Conservation (phyloP, 352 stramenopile genomes). For the Bremia lactucae region DNA sequence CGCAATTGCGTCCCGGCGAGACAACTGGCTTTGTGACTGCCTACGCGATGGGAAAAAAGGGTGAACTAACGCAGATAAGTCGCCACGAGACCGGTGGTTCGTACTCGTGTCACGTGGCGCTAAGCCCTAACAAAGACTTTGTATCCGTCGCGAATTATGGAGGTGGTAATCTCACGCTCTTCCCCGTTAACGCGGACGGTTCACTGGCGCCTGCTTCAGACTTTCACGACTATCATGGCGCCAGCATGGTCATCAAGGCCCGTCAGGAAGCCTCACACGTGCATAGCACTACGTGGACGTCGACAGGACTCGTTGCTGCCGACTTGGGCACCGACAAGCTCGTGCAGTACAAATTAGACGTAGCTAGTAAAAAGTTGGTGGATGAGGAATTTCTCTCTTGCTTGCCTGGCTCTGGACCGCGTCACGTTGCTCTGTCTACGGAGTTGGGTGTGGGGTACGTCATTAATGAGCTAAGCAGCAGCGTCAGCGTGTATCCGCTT, state of each 20-base stretch:
- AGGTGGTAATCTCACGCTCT: constrained; percentile 41
- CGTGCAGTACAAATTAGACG: constrained; percentile 48
- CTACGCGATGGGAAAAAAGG: constrained; percentile 32
- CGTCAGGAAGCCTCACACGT: constrained; percentile 68
- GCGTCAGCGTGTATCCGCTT: constrained; percentile 47
- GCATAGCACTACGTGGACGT: constrained; percentile 64
- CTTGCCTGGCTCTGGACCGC: constrained; percentile 41
- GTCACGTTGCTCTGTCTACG: constrained; percentile 67
- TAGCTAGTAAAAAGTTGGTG: constrained; percentile 27
- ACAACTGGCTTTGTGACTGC: constrained; percentile 51
- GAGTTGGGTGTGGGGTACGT: constrained; percentile 50
- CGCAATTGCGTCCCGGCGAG: constrained; percentile 11
- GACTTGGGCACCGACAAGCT: constrained; percentile 66
- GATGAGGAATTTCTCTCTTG: constrained; percentile 30
- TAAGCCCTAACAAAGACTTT: constrained; percentile 38
- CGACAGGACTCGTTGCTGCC: constrained; percentile 30
- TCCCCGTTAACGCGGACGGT: constrained; percentile 43
- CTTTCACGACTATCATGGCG: constrained; percentile 32
- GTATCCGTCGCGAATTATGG: constrained; percentile 67
- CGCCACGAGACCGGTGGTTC: constrained; percentile 39
- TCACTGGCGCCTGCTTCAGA: constrained; percentile 33
- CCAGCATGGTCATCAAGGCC: constrained; percentile 35
- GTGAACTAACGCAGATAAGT: constrained; percentile 34
- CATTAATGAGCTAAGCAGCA: constrained; percentile 55
- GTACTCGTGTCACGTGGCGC: constrained; percentile 53